Evolutionary conservation across 371 early-diverging fungal genomes (phyloP).

Genomic region (Nosema granulosis): DNA sequence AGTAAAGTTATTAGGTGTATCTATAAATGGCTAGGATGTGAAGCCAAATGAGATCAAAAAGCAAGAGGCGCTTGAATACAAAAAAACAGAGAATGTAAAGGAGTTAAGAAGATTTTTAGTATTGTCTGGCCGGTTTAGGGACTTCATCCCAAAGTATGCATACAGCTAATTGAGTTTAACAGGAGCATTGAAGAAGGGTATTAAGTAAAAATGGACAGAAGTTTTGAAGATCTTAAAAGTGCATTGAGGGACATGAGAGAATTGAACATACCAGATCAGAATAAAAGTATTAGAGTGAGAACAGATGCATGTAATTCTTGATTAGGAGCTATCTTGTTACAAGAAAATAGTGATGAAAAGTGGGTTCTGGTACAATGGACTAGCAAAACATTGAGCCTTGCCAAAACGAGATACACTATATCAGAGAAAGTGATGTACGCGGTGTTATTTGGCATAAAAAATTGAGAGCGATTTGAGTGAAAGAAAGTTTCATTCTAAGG

Average conservation of each 20-base stretch:
- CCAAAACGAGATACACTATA: slow-evolving; percentile 36
- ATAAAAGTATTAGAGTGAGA: too few species aligned
- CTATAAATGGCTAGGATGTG: slow-evolving; percentile 1
- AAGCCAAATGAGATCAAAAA: slow-evolving; percentile 23
- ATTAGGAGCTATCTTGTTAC: slow-evolving; percentile 50
- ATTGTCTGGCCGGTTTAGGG: slow-evolving; percentile 22
- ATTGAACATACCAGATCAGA: too few species aligned
- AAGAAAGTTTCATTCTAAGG: slow-evolving; percentile 39
- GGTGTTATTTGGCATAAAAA: slow-evolving; percentile 30
- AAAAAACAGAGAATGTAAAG: background rate
- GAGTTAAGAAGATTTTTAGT: slow-evolving; percentile 28
- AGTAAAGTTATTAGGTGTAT: slow-evolving; percentile 49
- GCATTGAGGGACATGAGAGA: background rate
- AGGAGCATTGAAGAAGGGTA: background rate
- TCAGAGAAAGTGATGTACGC: slow-evolving; percentile 52
- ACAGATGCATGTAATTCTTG: slow-evolving; percentile 53
- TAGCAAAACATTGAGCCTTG: slow-evolving; percentile 22
- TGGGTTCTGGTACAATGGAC: slow-evolving; percentile 19
- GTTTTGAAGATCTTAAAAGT: background rate
- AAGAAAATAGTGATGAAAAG: slow-evolving; percentile 24
- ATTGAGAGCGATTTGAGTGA: slow-evolving; percentile 47
- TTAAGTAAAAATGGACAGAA: background rate
- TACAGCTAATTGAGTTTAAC: slow-evolving; percentile 8
- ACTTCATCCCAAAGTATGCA: slow-evolving; percentile 15
- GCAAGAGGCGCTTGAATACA: slow-evolving; percentile 17